Base-by-base conservation (phyloP, 345 rosid genomes). In the Populus euphratica region DNA sequence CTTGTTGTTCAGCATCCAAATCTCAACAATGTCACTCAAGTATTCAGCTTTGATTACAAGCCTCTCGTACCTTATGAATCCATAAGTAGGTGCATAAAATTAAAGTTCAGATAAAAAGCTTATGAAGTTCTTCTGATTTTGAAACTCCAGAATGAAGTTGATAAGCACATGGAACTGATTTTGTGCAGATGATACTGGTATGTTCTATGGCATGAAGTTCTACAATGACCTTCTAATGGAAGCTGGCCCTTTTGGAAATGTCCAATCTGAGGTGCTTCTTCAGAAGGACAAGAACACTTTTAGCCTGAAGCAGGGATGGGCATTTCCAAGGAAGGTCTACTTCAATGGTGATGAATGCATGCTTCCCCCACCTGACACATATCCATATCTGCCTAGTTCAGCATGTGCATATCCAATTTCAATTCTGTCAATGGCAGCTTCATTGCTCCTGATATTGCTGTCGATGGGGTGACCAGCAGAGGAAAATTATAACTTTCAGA, bases 321-420 rank as follows among this genome's bases (percentile, higher is more conserved):
- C 95, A 2, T 96, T 96, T 79, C 98, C 99, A 0, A 78, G 92
- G 80, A 91, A 90, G 82, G 96, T 93, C 1, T 96, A 96, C 86
- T 92, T 96, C 83, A 90, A 93, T 68, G 98, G 99, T 0, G 97
- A 96, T 64, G 97, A 92, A 72, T 93, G 99, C 84, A 87, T 90
- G 91, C 84, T 93, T 31, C 98, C 98, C 4, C 88, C 94, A 62
- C 99, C 99, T 17, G 99, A 92, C 59, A 70, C 92, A 17, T 94
- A 91, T 83, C 97, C 98, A 27, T 90, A 78, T 70, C 87, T 94
- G 76, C 97, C 98, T 65, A 94, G 86, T 80, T 84, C 91, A 20
- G 94, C 90, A 20, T 13, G 27, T 77, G 79, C 75, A 56, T 78
- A 72, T 56, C 79, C 75, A 33, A 18, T 76, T 23, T 8, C 86